A percentile compares a stretch with the other conserved stretches of the same genome.
phyloP scores from a whole-genome alignment of 495 filamentous ascomycete species.

The Bombardia bombarda region DNA sequence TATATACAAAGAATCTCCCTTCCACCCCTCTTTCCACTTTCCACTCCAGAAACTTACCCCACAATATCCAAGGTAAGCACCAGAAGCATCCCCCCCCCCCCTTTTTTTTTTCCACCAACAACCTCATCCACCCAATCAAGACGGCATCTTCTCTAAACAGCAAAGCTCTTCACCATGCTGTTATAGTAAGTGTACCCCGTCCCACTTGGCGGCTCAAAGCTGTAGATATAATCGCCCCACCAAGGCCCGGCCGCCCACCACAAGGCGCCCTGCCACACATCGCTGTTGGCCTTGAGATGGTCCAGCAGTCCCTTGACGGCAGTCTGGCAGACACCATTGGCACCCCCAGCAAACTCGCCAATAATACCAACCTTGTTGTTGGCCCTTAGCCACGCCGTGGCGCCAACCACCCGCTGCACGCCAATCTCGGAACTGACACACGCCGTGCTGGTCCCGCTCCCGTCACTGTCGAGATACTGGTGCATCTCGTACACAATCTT shows the following conservation, averaged over 20 bases:
- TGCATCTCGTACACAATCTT: conserved; percentile 57
- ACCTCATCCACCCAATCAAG: no score
- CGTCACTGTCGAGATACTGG: conserved; percentile 55
- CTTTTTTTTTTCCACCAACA: no score
- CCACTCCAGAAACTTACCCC: no score
- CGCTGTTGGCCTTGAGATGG: conserved; percentile 52
- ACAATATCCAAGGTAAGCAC: no score
- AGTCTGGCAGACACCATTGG: conserved; percentile 54
- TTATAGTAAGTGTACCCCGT: conserved; percentile 23
- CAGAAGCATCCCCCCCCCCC: no score
- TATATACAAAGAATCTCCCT: no score
- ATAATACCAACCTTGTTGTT: conserved; percentile 63
- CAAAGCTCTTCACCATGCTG: conserved; percentile 15
- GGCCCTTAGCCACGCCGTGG: conserved; percentile 60
- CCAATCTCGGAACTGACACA: conserved; percentile 60
- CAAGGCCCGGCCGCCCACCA: conserved; percentile 68
- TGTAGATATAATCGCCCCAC: conserved; percentile 55
- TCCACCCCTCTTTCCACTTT: no score
- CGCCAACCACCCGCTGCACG: conserved; percentile 51
- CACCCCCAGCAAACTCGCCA: conserved; percentile 67
- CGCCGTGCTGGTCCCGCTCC: conserved; percentile 51
- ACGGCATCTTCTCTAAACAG: conserved; percentile 4
- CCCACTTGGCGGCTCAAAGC: conserved; percentile 45
- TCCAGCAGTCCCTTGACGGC: conserved; percentile 58
- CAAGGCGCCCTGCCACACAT: conserved; percentile 63